phyloP scores from a whole-genome alignment of 2,329 filamentous ascomycete genomes.

The Colletotrichum theobromicola region DNA sequence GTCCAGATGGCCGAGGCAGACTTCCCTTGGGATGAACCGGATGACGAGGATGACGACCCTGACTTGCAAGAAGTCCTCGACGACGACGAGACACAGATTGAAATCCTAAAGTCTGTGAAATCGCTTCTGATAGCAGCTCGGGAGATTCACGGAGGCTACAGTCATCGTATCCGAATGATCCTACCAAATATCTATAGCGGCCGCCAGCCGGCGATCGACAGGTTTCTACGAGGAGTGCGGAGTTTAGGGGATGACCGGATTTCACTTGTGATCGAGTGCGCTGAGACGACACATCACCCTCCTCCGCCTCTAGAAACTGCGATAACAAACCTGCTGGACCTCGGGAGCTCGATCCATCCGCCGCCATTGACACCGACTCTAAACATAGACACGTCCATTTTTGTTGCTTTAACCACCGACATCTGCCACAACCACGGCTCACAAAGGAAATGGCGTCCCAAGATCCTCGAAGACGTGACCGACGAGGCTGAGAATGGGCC shows the following conservation, averaged over 20 bases:
- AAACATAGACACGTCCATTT: slow-evolving; percentile 45
- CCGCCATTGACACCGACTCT: slow-evolving; percentile 36
- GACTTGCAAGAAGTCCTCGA: slow-evolving; percentile 37
- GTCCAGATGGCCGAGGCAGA: slow-evolving; percentile 43
- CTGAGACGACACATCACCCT: slow-evolving; percentile 21
- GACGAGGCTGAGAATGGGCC: slow-evolving; percentile 23
- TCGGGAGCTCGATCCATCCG: slow-evolving; percentile 24
- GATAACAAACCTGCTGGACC: slow-evolving; percentile 33
- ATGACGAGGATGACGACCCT: slow-evolving; percentile 21
- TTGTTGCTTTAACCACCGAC: slow-evolving; percentile 44
- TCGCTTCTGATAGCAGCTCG: slow-evolving; percentile 39
- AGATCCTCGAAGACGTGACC: slow-evolving; percentile 12
- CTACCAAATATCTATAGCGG: slow-evolving; percentile 35
- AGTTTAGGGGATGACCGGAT: slow-evolving; percentile 32
- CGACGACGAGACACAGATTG: slow-evolving; percentile 36
- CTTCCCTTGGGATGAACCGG: slow-evolving; percentile 41
- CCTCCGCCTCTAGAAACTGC: slow-evolving; percentile 30
- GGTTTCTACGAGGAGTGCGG: slow-evolving; percentile 34
- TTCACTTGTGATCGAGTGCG: slow-evolving; percentile 34
- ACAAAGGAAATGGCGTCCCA: slow-evolving; percentile 35
- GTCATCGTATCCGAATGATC: slow-evolving; percentile 39
- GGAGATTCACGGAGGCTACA: slow-evolving; percentile 32
- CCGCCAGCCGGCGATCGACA: slow-evolving; percentile 31
- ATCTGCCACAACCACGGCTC: slow-evolving; percentile 38
- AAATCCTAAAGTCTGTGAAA: slow-evolving; percentile 29